phyloP scores from a whole-genome alignment of 345 rosid genomes.

The Litchi chinensis region DNA sequence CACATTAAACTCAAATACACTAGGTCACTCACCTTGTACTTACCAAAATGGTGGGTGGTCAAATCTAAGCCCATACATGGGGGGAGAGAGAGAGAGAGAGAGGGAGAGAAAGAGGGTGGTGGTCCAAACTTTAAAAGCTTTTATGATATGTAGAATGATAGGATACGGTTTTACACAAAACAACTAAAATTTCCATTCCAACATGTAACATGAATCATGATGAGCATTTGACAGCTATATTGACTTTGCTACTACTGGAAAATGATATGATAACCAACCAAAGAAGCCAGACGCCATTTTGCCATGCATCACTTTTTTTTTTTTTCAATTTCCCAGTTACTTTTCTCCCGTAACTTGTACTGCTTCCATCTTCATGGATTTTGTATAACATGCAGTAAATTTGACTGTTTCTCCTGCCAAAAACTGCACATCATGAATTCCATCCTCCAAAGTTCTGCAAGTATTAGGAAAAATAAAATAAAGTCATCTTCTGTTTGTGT shows the following conservation, averaged over 20 bases:
- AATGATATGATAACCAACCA: slow-evolving; percentile 1
- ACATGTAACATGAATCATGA: slow-evolving; percentile 13
- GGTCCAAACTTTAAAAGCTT: slow-evolving; percentile 11
- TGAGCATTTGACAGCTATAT: slow-evolving; percentile 9
- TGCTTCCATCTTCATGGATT: background rate
- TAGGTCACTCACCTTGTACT: background rate
- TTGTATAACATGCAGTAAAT: background rate
- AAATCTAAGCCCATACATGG: background rate
- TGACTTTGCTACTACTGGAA: slow-evolving; percentile 8
- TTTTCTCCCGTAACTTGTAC: slow-evolving; percentile 3
- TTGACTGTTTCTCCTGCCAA: slow-evolving; percentile 12
- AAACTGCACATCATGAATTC: slow-evolving; percentile 6
- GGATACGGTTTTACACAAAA: background rate
- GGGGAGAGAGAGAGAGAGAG: too few species aligned
- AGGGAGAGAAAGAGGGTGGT: background rate
- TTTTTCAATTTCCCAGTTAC: background rate
- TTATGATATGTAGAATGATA: slow-evolving; percentile 7
- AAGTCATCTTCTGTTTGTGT: background rate
- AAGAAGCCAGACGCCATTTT: slow-evolving; percentile 13
- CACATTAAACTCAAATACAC: background rate
- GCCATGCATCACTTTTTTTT: background rate
- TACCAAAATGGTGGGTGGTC: background rate
- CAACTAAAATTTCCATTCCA: background rate
- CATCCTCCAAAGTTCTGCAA: slow-evolving; percentile 11
- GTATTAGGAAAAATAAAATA: slow-evolving; percentile 2